Percentiles rank a stretch among this genome's conserved stretches.
phyloP scores from a whole-genome alignment of 352 stramenopile genomes.

The Phytophthora podocarpi region DNA sequence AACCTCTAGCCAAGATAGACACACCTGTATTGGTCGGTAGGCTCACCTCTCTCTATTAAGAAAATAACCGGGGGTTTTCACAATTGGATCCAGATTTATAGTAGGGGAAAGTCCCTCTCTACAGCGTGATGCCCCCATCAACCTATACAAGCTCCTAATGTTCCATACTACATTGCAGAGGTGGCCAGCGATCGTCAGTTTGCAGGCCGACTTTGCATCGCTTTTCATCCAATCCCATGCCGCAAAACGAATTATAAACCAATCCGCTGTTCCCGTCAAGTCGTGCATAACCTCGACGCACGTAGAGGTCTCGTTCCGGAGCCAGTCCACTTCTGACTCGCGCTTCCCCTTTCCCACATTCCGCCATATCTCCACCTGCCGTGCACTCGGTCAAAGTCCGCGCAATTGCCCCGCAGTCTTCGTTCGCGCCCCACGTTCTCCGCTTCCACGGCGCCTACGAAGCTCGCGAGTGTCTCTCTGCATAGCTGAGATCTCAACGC shows the following conservation, averaged over 20 bases:
- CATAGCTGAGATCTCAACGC: slow-evolving; percentile 4
- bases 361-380: slow-evolving; percentile 18
- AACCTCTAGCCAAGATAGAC: slow-evolving; percentile 10
- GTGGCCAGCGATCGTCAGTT: neutral
- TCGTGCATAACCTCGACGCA: neutral
- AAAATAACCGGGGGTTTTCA: no score
- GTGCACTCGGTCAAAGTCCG: neutral
- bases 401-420: neutral
- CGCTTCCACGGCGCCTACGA: slow-evolving; percentile 8
- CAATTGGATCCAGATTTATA: no score
- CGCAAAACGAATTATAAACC: neutral
- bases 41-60: neutral
- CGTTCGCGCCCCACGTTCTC: neutral
- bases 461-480: slow-evolving; percentile 7
- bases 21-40: neutral
- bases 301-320: slow-evolving; percentile 20
- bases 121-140: no score
- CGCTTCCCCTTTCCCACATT: slow-evolving; percentile 29
- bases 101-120: no score
- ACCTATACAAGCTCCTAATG: no score
- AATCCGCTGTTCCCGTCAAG: neutral
- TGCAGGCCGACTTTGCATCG: neutral
- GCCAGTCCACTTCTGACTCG: slow-evolving; percentile 34
- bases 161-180: neutral
- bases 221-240: slow-evolving; percentile 3